A percentile compares a stretch with the other conserved stretches of the same genome.
These are phyloP conservation scores for Apiotrichum domesticum DNA, from an alignment of 1,284 basidiomycete genomes.

Conservation along the genomic window DNA sequence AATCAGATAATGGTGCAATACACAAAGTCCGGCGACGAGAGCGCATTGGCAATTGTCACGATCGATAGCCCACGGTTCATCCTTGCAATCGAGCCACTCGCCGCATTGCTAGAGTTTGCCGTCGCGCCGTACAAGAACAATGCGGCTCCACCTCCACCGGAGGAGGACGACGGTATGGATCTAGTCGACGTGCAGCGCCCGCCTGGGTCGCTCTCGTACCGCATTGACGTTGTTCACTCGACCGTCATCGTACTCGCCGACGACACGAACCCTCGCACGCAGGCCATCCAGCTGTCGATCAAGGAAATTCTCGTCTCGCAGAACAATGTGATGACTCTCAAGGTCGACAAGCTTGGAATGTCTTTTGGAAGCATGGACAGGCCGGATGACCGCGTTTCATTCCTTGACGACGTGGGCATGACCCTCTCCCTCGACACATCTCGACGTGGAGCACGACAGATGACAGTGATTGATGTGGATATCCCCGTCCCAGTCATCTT, in stretches of 20 bases:
- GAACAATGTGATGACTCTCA: constrained; percentile 81
- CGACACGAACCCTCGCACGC: constrained; percentile 70
- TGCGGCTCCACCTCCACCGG: constrained; percentile 11
- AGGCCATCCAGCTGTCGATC: constrained; percentile 81
- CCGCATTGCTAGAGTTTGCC: constrained; percentile 82
- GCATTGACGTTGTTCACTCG: constrained; percentile 86
- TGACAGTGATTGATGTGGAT: constrained; percentile 78
- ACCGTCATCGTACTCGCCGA: constrained; percentile 85
- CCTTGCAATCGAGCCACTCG: constrained; percentile 87
- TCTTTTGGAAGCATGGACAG: constrained; percentile 86
- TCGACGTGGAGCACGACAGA: constrained; percentile 64
- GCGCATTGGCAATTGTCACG: constrained; percentile 72
- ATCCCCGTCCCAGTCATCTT: constrained; percentile 75
- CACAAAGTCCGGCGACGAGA: constrained; percentile 58
- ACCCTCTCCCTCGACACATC: constrained; percentile 82
- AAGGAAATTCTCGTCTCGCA: constrained; percentile 85
- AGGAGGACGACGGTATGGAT: constrained; percentile 21
- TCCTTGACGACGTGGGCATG: constrained; percentile 89
- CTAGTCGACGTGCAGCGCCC: constrained; percentile 5
- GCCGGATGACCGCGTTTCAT: constrained; percentile 67
- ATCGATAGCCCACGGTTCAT: constrained; percentile 92
- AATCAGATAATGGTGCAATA: constrained; percentile 68
- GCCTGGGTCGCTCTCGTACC: constrained; percentile 52
- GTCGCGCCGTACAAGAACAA: constrained; percentile 55
- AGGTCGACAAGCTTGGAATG: constrained; percentile 82